phyloP scores from a whole-genome alignment of 2,329 filamentous ascomycete species.

The Sarocladium oryzae region DNA sequence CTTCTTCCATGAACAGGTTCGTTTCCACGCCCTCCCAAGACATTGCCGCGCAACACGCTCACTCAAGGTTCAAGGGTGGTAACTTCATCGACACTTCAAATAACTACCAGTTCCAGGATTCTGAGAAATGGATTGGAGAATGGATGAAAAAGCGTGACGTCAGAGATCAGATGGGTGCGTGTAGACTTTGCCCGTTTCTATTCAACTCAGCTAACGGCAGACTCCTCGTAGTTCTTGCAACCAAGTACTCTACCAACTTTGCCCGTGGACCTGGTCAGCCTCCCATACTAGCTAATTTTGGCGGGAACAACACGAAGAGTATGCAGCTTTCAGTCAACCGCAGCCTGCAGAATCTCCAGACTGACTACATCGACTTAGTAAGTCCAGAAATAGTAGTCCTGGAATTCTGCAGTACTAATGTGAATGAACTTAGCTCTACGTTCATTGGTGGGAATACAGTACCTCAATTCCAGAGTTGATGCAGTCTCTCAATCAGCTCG shows the following conservation, averaged over 20 bases:
- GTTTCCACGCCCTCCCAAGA: too few relatives aligned
- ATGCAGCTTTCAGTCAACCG: constrained; percentile 47
- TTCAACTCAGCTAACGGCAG: neutral
- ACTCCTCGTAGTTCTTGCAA: constrained; percentile 51
- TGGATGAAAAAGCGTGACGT: constrained; percentile 62
- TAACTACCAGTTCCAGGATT: constrained; percentile 59
- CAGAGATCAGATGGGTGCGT: constrained; percentile 56
- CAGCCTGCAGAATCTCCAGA: constrained; percentile 56
- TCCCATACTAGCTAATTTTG: constrained; percentile 43
- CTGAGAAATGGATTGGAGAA: constrained; percentile 61
- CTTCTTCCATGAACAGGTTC: constrained; percentile 52
- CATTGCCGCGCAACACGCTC: too few relatives aligned
- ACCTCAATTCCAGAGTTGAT: constrained; percentile 62
- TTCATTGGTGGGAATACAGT: constrained; percentile 65
- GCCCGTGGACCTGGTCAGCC: constrained; percentile 31
- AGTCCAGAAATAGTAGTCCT: constrained; percentile 12
- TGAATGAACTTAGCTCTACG: constrained; percentile 39
- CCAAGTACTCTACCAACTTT: constrained; percentile 61
- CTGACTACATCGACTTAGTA: constrained; percentile 62
- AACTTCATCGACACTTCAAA: constrained; percentile 71
- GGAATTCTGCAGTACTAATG: neutral
- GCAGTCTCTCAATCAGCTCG: constrained; percentile 58
- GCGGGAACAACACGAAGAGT: constrained; percentile 57
- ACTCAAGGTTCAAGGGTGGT: constrained; percentile 35
- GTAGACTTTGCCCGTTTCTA: neutral